phyloP scores from a whole-genome alignment of 768 basidiomycete species.

The Lepiota brunneoincarnata region DNA sequence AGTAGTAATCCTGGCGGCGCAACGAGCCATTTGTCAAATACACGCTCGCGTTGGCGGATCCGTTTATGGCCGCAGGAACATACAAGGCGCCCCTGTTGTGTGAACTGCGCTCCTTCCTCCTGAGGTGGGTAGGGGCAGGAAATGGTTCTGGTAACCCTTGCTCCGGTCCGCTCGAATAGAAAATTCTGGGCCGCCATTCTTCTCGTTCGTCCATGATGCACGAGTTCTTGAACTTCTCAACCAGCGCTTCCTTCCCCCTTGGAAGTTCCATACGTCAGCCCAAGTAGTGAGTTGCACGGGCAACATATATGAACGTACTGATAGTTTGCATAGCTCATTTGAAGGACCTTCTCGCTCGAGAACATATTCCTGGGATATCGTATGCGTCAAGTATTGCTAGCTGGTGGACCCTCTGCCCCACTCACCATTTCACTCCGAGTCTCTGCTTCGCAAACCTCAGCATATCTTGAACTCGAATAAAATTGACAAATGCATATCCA shows the following conservation, averaged over 20 bases:
- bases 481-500: slow-evolving; percentile 89
- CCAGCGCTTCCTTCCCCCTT: slow-evolving; percentile 86
- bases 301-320: slow-evolving; percentile 55
- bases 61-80: slow-evolving; percentile 37
- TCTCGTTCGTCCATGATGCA: slow-evolving; percentile 86
- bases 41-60: slow-evolving; percentile 15
- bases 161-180: slow-evolving; percentile 70
- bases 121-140: slow-evolving; percentile 76
- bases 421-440: slow-evolving; percentile 80
- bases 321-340: slow-evolving; percentile 92
- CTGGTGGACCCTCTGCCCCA: not conserved
- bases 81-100: slow-evolving; percentile 74
- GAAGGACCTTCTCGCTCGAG: slow-evolving; percentile 84
- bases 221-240: slow-evolving; percentile 92
- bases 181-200: slow-evolving; percentile 83
- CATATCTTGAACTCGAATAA: slow-evolving; percentile 76
- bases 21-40: slow-evolving; percentile 5
- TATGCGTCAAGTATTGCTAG: not conserved
- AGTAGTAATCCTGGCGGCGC: slow-evolving; percentile 17
- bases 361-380: slow-evolving; percentile 74
- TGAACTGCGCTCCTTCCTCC: slow-evolving; percentile 81
- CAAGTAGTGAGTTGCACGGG: not conserved
- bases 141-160: slow-evolving; percentile 80
- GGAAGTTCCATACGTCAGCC: not conserved
- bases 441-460: slow-evolving; percentile 70